Evolutionary conservation across 2,329 filamentous ascomycete species (phyloP).

Genomic region (Metarhizium brunneum): DNA sequence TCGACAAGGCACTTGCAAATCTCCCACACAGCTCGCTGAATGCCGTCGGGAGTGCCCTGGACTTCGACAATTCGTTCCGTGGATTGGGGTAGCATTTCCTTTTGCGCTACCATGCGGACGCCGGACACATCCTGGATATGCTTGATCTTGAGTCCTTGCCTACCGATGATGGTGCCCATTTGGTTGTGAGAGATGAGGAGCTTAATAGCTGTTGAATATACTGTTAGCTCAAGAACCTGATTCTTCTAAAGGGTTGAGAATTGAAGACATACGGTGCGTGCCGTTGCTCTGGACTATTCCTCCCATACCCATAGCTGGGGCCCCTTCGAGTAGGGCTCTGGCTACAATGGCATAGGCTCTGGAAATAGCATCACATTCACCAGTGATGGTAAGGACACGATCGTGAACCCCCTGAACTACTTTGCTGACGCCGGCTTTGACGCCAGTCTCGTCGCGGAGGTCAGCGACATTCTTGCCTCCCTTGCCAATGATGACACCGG

Average conservation of each 20-base stretch:
- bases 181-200: constrained; percentile 98
- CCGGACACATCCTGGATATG: constrained; percentile 95
- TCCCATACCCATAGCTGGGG: constrained; percentile 92
- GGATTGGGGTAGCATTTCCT: constrained; percentile 98
- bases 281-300: constrained; percentile 79
- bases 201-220: constrained; percentile 67
- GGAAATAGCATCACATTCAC: constrained; percentile 77
- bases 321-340: constrained; percentile 83
- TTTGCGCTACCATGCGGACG: constrained; percentile 98
- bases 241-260: background rate
- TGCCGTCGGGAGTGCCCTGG: constrained; percentile 87
- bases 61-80: constrained; percentile 97
- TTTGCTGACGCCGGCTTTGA: constrained; percentile 97
- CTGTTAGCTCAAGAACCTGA: background rate
- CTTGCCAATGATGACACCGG: constrained; percentile 98
- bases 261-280: constrained; percentile 66
- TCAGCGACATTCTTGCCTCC: constrained; percentile 97
- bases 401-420: constrained; percentile 96
- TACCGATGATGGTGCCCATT: constrained; percentile 98
- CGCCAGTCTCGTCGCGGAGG: constrained; percentile 91
- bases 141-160: constrained; percentile 97
- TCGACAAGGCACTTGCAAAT: constrained; percentile 98
- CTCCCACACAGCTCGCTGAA: constrained; percentile 95
- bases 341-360: constrained; percentile 92
- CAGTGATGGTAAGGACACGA: constrained; percentile 91